Base-by-base conservation (phyloP, 2,329 filamentous ascomycete genomes). In the Xylaria sp. region DNA sequence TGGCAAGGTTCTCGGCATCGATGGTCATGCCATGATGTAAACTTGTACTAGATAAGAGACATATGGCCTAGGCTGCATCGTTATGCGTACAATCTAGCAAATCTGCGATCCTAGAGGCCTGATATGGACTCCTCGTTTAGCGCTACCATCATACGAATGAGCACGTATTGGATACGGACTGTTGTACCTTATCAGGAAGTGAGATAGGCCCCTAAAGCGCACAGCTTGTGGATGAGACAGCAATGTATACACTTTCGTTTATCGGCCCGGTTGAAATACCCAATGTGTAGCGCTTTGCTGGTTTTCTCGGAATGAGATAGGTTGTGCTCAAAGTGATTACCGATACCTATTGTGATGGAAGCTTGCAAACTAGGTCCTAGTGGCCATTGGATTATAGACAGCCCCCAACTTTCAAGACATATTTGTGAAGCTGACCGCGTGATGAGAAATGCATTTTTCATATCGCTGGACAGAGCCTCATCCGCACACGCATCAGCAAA, bases 1-100 rank as follows among this genome's bases (percentile, higher is more conserved):
- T 67, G 79, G 79, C 54, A 73, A 73, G 63, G 62, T 73, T 52
- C 54, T 73, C 47, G 71, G 71, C 35, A 69, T 72, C 51, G 71
- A 73, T 43, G 71, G 71, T 54, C 70, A 72, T 41, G 71, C 71
- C 25, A 72, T 72, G 70, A 73, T 73, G 71, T 73, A 70, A 65
- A 70, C 13, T 25, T 4, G 10, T 15, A 27, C 37, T 4, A 10
- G 27, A 47, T 41, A 15, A 2, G 29, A 48, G 33, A 19, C 5
- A 29, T 13, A 9, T 19, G 21, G 9, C 46, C n/a, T 25, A 4
- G 15, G 8, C 47, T 43, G 13, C 21, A 17, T 25, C 40, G 44
- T 44, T 21, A 38, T 51, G 13, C 1, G 13, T 17, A 27, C 7
- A 25, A 17, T 17, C 31, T 25, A 27, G 33, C 10, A 21, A 38